Percentiles rank a stretch among this genome's conserved stretches.
These are phyloP conservation scores for Calonectria crousiana DNA, from an alignment of 2,329 filamentous ascomycete species.

Conservation along the genomic window DNA sequence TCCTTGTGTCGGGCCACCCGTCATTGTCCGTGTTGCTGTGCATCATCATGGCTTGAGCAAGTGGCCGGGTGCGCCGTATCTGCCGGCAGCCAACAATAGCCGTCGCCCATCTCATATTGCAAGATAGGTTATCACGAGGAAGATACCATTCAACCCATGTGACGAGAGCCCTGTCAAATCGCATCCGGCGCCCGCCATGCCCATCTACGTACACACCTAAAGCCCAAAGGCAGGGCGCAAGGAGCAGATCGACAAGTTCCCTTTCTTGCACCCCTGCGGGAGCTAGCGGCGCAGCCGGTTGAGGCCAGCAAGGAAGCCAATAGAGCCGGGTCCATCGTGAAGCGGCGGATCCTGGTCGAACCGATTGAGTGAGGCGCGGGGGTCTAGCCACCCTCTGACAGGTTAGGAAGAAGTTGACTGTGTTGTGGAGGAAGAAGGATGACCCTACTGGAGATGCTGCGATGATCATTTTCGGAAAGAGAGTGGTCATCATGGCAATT, in stretches of 20 bases:
- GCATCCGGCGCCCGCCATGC: slow-evolving; percentile 4
- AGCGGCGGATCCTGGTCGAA: slow-evolving; percentile 13
- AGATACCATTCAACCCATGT: not conserved
- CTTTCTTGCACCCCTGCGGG: slow-evolving; percentile 21
- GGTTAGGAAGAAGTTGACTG: not conserved
- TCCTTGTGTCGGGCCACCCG: not conserved
- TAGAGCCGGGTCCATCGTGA: slow-evolving; percentile 2
- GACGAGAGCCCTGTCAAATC: slow-evolving; percentile 11
- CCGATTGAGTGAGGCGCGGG: slow-evolving; percentile 17
- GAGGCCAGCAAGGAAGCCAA: slow-evolving; percentile 16
- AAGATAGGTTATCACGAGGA: not conserved
- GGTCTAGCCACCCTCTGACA: not conserved
- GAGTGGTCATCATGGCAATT: not conserved
- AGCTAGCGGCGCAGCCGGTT: slow-evolving; percentile 23
- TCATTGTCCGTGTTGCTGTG: not conserved
- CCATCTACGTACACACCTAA: slow-evolving; percentile 7
- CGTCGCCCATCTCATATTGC: not conserved
- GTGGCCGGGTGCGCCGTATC: not conserved
- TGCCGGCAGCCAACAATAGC: not conserved
- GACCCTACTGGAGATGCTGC: not conserved
- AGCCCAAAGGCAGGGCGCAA: not conserved
- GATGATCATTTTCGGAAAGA: not conserved
- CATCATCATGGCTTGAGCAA: slow-evolving; percentile 6
- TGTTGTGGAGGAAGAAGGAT: not conserved
- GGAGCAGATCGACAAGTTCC: slow-evolving; percentile 20